Evolutionary conservation across 306 rosid species (phyloP).

Genomic region (Vigna nakashimae): DNA sequence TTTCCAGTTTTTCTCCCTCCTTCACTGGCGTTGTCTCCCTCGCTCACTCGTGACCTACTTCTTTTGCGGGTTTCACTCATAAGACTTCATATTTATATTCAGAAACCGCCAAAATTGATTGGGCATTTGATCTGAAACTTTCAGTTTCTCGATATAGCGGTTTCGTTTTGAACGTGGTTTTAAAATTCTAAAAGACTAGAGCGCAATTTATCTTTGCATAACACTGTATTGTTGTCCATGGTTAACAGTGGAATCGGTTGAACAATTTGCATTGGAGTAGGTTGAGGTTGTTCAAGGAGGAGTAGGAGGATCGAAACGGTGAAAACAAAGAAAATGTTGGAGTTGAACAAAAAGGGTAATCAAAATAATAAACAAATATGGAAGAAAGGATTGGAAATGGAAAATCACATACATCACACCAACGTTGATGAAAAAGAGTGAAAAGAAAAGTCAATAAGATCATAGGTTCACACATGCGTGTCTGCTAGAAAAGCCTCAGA

Average conservation of each 20-base stretch:
- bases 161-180: not conserved
- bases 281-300: not conserved
- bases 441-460: conserved; percentile 36
- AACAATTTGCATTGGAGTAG: not conserved
- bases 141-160: not conserved
- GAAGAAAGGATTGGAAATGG: not conserved
- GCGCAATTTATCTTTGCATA: not conserved
- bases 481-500: conserved; percentile 48
- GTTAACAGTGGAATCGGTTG: not conserved
- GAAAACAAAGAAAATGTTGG: not conserved
- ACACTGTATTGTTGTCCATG: not conserved
- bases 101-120: not conserved
- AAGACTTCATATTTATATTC: no score
- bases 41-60: no score
- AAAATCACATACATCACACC: conserved; percentile 48
- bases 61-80: not conserved
- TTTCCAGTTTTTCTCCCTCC: no score
- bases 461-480: conserved; percentile 60
- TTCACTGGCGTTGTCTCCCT: no score
- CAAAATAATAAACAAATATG: not conserved
- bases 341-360: not conserved
- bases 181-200: not conserved
- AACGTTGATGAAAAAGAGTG: conserved; percentile 40
- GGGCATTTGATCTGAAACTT: not conserved
- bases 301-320: not conserved